These are phyloP conservation scores for Gnaphalium uliginosum DNA, from an alignment of 129 eudicot genomes.

Conservation along the genomic window DNA sequence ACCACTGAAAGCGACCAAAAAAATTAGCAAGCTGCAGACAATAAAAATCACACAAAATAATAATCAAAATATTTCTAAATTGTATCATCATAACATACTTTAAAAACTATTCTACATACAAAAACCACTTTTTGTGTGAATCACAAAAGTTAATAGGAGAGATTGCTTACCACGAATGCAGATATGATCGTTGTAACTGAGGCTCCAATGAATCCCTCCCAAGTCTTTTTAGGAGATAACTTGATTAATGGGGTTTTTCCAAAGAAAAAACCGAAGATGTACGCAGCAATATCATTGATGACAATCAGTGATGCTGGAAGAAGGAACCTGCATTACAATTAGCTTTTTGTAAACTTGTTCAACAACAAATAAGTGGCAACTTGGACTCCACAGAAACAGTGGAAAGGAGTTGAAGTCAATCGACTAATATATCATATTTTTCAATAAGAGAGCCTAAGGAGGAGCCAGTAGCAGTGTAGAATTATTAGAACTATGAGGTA, in stretches of 20 bases:
- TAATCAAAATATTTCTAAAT: background rate
- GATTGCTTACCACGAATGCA: slow-evolving; percentile 68
- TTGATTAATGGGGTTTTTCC: slow-evolving; percentile 90
- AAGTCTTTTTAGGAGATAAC: slow-evolving; percentile 89
- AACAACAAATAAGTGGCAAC: background rate
- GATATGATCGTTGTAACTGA: slow-evolving; percentile 81
- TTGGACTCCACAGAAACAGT: too few species aligned
- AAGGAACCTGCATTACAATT: slow-evolving; percentile 78
- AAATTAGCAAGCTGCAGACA: slow-evolving; percentile 82
- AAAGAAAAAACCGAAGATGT: slow-evolving; percentile 85
- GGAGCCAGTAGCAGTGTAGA: background rate
- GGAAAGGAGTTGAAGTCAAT: background rate
- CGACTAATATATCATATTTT: background rate
- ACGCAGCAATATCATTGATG: slow-evolving; percentile 91
- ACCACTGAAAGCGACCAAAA: slow-evolving; percentile 82
- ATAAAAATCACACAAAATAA: slow-evolving; percentile 1
- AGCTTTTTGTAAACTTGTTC: background rate
- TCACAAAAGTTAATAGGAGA: too few species aligned
- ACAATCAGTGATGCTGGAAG: slow-evolving; percentile 96
- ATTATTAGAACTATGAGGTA: slow-evolving; percentile 4
- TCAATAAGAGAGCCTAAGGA: slow-evolving; percentile 1
- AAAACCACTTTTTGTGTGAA: background rate
- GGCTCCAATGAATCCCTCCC: slow-evolving; percentile 99
- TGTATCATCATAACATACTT: slow-evolving; percentile 9
- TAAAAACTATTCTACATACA: background rate